Percentiles rank a stretch among this genome's conserved stretches.
These are phyloP conservation scores for Aspergillus asperescens DNA, from an alignment of 495 filamentous ascomycete genomes.

Conservation along the genomic window DNA sequence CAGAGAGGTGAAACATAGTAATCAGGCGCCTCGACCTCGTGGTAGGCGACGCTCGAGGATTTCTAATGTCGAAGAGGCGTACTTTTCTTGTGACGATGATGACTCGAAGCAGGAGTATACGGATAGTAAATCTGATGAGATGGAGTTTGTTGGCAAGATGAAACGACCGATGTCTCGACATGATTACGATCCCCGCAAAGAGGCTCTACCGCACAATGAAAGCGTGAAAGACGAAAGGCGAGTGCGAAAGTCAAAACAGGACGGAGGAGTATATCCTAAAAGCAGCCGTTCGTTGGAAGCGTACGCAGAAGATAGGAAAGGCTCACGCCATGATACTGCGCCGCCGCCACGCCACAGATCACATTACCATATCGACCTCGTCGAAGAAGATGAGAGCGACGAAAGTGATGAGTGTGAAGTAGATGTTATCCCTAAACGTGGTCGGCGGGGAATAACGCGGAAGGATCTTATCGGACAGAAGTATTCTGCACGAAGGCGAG, in stretches of 20 bases:
- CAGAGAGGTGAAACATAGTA: neutral
- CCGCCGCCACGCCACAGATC: neutral
- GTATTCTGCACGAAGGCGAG: neutral
- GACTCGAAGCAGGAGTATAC: constrained; percentile 10
- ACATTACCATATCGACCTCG: constrained; percentile 8
- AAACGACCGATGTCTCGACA: constrained; percentile 6
- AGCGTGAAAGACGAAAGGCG: constrained; percentile 6
- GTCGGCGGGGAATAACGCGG: neutral
- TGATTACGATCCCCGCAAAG: neutral
- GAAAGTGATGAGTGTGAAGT: constrained; percentile 13
- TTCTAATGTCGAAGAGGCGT: constrained; percentile 27
- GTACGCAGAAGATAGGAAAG: constrained; percentile 1
- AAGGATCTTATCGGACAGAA: constrained; percentile 4
- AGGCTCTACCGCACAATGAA: constrained; percentile 3
- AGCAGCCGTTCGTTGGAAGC: neutral
- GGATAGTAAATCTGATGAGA: constrained; percentile 26
- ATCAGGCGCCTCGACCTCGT: neutral
- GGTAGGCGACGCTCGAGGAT: constrained; percentile 15
- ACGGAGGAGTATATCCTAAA: neutral
- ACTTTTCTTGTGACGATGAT: constrained; percentile 25
- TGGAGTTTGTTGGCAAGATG: constrained; percentile 20
- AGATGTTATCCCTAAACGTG: neutral
- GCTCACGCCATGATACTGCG: neutral
- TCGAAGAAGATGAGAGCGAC: constrained; percentile 6
- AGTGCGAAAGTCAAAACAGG: neutral